Evolutionary conservation across 768 basidiomycete species (phyloP).

Genomic region (Coprinopsis cinerea): DNA sequence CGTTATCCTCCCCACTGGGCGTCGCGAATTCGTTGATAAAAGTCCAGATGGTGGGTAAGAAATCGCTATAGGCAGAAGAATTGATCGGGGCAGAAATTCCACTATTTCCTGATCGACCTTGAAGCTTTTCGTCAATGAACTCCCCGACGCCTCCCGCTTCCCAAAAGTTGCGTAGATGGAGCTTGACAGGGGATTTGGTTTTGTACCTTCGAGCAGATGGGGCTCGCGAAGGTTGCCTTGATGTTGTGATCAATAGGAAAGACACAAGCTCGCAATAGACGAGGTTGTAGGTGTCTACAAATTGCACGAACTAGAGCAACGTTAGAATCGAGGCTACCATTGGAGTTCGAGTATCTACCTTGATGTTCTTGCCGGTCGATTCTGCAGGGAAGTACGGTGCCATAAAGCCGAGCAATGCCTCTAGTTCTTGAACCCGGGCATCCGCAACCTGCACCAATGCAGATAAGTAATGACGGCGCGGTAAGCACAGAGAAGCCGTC

Average conservation of each 20-base stretch:
- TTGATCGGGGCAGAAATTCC: conserved; percentile 50
- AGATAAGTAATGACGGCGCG: conserved; percentile 4
- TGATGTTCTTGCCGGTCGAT: conserved; percentile 47
- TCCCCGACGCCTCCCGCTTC: conserved; percentile 50
- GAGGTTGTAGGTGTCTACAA: conserved; percentile 66
- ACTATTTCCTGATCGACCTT: conserved; percentile 38
- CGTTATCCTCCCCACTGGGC: too few relatives aligned
- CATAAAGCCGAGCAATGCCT: conserved; percentile 64
- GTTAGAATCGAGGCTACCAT: background rate
- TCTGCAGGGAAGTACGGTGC: conserved; percentile 80
- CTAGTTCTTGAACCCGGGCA: conserved; percentile 42
- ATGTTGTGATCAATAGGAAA: conserved; percentile 43
- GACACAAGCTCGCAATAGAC: conserved; percentile 75
- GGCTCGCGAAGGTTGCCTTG: conserved; percentile 15
- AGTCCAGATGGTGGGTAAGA: conserved; percentile 78
- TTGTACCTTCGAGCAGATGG: conserved; percentile 19
- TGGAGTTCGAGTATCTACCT: too few relatives aligned
- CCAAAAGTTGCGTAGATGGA: conserved; percentile 7
- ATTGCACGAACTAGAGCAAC: conserved; percentile 49
- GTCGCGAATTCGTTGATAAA: conserved; percentile 42
- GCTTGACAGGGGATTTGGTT: conserved; percentile 7
- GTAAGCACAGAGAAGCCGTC: background rate
- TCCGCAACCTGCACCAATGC: conserved; percentile 18
- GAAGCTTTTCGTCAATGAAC: conserved; percentile 56
- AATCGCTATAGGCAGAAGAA: conserved; percentile 50